These are phyloP conservation scores for Cladosporium velox DNA, from an alignment of 2,329 filamentous ascomycete genomes.

Conservation along the genomic window DNA sequence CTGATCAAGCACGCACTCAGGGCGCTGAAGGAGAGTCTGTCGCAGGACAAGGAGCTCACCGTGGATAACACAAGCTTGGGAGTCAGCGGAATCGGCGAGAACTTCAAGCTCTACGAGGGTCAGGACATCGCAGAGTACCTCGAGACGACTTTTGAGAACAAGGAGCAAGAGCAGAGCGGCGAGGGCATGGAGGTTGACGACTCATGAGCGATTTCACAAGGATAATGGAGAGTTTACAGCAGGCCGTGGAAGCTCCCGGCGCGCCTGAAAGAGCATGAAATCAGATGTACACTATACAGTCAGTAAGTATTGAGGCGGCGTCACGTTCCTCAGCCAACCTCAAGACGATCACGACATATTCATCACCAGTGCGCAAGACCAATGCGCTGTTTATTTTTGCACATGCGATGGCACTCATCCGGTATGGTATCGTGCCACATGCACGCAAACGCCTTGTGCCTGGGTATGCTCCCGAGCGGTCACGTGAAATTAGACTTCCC, in stretches of 20 bases:
- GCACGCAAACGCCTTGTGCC: not conserved
- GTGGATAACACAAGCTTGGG: slow-evolving; percentile 95
- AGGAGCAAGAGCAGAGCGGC: slow-evolving; percentile 36
- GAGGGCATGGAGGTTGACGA: slow-evolving; percentile 38
- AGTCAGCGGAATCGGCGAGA: slow-evolving; percentile 82
- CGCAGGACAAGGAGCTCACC: slow-evolving; percentile 96
- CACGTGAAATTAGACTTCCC: not conserved
- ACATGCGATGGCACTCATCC: not conserved
- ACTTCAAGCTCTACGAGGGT: slow-evolving; percentile 88
- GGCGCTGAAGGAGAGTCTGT: slow-evolving; percentile 91
- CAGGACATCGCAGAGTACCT: slow-evolving; percentile 84
- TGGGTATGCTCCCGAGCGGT: not conserved
- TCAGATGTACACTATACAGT: slow-evolving; percentile 18
- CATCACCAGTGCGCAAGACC: not conserved
- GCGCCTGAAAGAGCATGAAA: slow-evolving; percentile 16
- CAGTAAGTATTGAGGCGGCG: slow-evolving; percentile 13
- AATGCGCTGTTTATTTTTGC: not conserved
- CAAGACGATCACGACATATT: not conserved
- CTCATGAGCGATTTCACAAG: slow-evolving; percentile 10
- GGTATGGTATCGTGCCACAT: not conserved
- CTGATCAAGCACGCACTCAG: slow-evolving; percentile 86
- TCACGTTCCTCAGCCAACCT: not conserved
- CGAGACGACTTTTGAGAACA: slow-evolving; percentile 63
- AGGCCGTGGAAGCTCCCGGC: not conserved
- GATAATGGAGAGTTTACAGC: slow-evolving; percentile 3